phyloP scores from a whole-genome alignment of 1,284 basidiomycete genomes.

The Ustilago shanxiensis region DNA sequence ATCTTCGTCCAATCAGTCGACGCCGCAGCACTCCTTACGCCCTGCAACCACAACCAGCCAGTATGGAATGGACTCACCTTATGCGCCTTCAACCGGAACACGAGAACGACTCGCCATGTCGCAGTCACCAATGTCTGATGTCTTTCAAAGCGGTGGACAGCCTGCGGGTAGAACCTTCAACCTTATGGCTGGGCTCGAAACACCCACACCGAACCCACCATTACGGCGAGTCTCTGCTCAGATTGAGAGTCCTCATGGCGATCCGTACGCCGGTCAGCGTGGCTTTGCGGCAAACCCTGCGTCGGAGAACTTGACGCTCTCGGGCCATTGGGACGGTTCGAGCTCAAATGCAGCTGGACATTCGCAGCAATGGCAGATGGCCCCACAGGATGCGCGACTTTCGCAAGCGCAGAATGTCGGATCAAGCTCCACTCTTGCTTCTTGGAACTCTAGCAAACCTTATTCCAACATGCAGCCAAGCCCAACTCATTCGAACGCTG shows the following conservation, averaged over 20 bases:
- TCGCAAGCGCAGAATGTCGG: background rate
- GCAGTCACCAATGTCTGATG: constrained; percentile 43
- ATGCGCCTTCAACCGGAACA: constrained; percentile 25
- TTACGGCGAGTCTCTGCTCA: constrained; percentile 22
- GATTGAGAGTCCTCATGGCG: background rate
- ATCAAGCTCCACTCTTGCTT: constrained; percentile 16
- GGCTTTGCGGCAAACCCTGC: background rate
- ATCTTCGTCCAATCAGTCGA: constrained; percentile 16
- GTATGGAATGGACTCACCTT: constrained; percentile 26
- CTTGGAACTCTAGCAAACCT: constrained; percentile 29
- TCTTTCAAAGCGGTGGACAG: constrained; percentile 28
- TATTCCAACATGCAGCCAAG: constrained; percentile 28
- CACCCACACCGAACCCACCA: constrained; percentile 29
- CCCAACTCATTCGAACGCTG: background rate
- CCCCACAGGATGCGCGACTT: background rate
- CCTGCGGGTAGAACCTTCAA: constrained; percentile 33
- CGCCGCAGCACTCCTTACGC: constrained; percentile 19
- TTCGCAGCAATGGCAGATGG: constrained; percentile 14
- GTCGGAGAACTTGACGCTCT: background rate
- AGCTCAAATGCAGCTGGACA: constrained; percentile 7
- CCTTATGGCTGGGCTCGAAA: constrained; percentile 41
- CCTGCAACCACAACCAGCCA: constrained; percentile 11
- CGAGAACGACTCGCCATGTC: constrained; percentile 38
- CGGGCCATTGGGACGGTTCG: constrained; percentile 1
- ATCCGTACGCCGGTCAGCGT: background rate